Conservation (phyloP, 2,329 filamentous ascomycete species). For the Hymenoscyphus linearis region DNA sequence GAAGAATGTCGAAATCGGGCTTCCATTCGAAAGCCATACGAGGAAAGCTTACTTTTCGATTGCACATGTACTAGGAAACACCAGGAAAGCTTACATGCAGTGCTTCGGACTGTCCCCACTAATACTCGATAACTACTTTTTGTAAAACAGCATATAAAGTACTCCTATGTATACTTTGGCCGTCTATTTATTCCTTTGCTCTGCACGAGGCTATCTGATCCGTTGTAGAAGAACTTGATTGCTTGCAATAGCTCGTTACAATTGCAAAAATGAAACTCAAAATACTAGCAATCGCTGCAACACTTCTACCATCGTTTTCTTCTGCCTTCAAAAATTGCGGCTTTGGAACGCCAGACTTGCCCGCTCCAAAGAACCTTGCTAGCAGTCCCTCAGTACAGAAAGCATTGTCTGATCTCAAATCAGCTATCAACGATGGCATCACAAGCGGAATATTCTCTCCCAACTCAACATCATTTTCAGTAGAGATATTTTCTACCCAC, state of each 20-base stretch:
- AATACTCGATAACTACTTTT: not conserved
- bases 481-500: constrained; percentile 36
- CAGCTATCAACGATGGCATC: not conserved
- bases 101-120: not conserved
- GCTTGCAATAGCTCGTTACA: too few relatives aligned
- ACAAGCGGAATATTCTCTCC: not conserved
- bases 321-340: constrained; percentile 2
- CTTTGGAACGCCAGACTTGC: constrained; percentile 3
- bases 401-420: constrained; percentile 2
- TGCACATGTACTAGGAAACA: not conserved
- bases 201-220: not conserved
- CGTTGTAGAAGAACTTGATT: too few relatives aligned
- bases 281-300: not conserved
- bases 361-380: constrained; percentile 3
- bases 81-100: not conserved
- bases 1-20: not conserved
- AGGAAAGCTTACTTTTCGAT: not conserved
- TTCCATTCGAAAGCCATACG: not conserved
- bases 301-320: not conserved
- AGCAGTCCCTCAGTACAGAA: constrained; percentile 8
- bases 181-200: not conserved
- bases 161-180: not conserved
- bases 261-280: not conserved
- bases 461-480: constrained; percentile 33
- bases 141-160: not conserved